A percentile compares a stretch with the other conserved stretches of the same genome.
Evolutionary conservation across 2,329 filamentous ascomycete genomes (phyloP).

Genomic region (Colletotrichum destructivum): DNA sequence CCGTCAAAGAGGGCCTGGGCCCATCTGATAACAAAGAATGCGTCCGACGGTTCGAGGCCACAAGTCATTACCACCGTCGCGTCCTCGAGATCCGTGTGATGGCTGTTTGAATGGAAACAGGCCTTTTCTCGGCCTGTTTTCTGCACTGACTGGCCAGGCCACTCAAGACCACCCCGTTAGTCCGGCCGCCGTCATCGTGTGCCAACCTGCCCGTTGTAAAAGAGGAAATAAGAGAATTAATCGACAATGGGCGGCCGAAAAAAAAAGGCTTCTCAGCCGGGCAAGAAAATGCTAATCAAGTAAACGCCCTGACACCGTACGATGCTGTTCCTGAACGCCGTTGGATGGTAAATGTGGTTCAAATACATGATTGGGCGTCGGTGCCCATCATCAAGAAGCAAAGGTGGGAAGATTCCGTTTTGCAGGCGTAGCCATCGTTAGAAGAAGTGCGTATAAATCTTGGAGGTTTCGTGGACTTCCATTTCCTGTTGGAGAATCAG

Average conservation of each 20-base stretch:
- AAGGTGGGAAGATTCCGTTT: slow-evolving; percentile 48
- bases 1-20: slow-evolving; percentile 22
- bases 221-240: slow-evolving; percentile 48
- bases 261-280: slow-evolving; percentile 20
- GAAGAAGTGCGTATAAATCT: slow-evolving; percentile 99
- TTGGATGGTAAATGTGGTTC: slow-evolving; percentile 62
- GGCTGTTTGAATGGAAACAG: slow-evolving; percentile 36
- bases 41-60: slow-evolving; percentile 31
- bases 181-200: slow-evolving; percentile 29
- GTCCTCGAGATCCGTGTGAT: slow-evolving; percentile 39
- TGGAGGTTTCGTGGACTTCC: slow-evolving; percentile 99
- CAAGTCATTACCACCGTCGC: slow-evolving; percentile 32
- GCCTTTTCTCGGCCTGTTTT: slow-evolving; percentile 13
- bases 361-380: slow-evolving; percentile 64
- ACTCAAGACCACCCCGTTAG: slow-evolving; percentile 14
- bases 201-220: slow-evolving; percentile 14
- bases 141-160: slow-evolving; percentile 37
- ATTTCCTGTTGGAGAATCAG: slow-evolving; percentile 83
- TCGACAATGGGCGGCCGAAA: slow-evolving; percentile 49
- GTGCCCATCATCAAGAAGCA: slow-evolving; percentile 47
- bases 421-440: slow-evolving; percentile 69
- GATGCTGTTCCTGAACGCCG: slow-evolving; percentile 72
- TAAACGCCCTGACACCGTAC: slow-evolving; percentile 71
- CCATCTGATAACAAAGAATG: slow-evolving; percentile 32
- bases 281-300: slow-evolving; percentile 44